Evolutionary conservation across 768 basidiomycete genomes (phyloP).

Genomic region (Amanita subjunquillea): DNA sequence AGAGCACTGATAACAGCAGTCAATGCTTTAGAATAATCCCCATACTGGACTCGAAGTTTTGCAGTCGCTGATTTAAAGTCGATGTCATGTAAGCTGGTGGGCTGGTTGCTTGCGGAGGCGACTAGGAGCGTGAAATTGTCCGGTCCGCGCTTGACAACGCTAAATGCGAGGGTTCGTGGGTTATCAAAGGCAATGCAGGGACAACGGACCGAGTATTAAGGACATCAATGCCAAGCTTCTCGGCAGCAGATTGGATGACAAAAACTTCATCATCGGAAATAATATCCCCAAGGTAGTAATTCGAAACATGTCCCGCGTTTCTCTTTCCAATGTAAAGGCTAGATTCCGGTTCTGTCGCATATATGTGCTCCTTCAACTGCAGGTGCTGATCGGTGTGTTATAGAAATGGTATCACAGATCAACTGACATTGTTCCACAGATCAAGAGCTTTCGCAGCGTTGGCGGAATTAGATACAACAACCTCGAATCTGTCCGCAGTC

Average conservation of each 20-base stretch:
- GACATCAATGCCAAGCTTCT: slow-evolving; percentile 65
- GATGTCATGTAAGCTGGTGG: slow-evolving; percentile 33
- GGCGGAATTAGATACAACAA: slow-evolving; percentile 49
- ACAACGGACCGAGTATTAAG: slow-evolving; percentile 65
- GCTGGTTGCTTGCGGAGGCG: slow-evolving; percentile 49
- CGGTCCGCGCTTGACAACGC: slow-evolving; percentile 60
- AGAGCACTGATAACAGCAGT: slow-evolving; percentile 45
- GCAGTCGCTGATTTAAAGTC: slow-evolving; percentile 29
- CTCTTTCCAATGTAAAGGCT: slow-evolving; percentile 76
- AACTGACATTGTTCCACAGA: slow-evolving; percentile 54
- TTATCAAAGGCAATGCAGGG: not conserved
- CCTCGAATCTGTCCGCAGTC: slow-evolving; percentile 47
- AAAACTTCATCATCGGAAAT: slow-evolving; percentile 74
- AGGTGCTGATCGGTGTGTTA: not conserved
- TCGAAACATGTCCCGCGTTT: slow-evolving; percentile 64
- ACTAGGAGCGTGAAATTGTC: slow-evolving; percentile 61
- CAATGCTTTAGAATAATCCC: slow-evolving; percentile 59
- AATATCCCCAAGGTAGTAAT: slow-evolving; percentile 74
- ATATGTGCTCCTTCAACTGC: slow-evolving; percentile 70
- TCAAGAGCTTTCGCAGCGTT: slow-evolving; percentile 43
- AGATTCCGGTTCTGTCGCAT: slow-evolving; percentile 51
- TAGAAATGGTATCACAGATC: not conserved
- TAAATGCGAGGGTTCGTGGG: slow-evolving; percentile 15
- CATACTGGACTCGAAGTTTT: slow-evolving; percentile 59
- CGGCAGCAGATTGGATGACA: slow-evolving; percentile 63